Conservation (phyloP, 1,139 yeast species). For the Zygosaccharomyces pseudobailii region DNA sequence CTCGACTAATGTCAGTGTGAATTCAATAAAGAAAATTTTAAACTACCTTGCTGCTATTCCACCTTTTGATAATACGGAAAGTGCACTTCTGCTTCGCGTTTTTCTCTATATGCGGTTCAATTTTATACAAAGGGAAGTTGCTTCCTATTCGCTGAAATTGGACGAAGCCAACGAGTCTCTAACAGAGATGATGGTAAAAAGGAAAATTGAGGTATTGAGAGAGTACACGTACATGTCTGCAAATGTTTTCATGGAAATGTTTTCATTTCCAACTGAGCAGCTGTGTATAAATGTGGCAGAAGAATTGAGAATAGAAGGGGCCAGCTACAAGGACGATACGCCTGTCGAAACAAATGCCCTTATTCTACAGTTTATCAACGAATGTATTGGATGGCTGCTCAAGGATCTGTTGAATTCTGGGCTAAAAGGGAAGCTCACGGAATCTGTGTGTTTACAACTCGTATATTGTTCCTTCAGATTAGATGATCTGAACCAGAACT, state of each 20-base stretch:
- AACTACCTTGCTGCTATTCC: constrained; percentile 69
- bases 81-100: constrained; percentile 39
- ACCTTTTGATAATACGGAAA: constrained; percentile 38
- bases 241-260: constrained; percentile 24
- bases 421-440: constrained; percentile 17
- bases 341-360: constrained; percentile 22
- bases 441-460: constrained; percentile 33
- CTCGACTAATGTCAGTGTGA: constrained; percentile 72
- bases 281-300: constrained; percentile 17
- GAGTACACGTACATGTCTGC: constrained; percentile 43
- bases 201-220: constrained; percentile 76
- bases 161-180: constrained; percentile 35
- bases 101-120: constrained; percentile 52
- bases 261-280: constrained; percentile 12
- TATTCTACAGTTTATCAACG: constrained; percentile 27
- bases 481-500: constrained; percentile 29
- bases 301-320: neutral
- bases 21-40: constrained; percentile 70
- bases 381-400: constrained; percentile 21
- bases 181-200: constrained; percentile 65
- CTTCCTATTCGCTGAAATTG: constrained; percentile 42
- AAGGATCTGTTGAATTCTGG: constrained; percentile 16
- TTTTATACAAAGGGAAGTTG: constrained; percentile 56
- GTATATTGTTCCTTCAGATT: constrained; percentile 35
- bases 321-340: neutral